Percentiles rank a stretch among this genome's conserved stretches.
These are phyloP conservation scores for Stagonosporopsis chrysanthemi DNA, from an alignment of 2,329 filamentous ascomycete species.

Conservation along the genomic window DNA sequence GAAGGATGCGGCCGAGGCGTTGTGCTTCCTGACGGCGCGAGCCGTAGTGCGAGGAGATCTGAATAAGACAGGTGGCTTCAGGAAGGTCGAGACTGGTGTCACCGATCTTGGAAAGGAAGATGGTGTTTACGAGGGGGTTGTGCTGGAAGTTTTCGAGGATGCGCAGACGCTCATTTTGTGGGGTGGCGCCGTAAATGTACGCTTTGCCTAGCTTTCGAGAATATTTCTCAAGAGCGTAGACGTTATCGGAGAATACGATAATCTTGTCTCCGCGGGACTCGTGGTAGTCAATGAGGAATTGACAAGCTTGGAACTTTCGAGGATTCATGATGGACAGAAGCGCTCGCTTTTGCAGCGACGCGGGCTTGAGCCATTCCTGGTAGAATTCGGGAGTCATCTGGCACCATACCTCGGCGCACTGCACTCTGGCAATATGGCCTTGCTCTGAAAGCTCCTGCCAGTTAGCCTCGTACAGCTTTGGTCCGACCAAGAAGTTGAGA, in stretches of 20 bases:
- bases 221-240: conserved; percentile 88
- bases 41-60: conserved; percentile 97
- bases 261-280: conserved; percentile 95
- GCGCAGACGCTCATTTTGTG: conserved; percentile 81
- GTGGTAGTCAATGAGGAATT: conserved; percentile 98
- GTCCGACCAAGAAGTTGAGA: conserved; percentile 95
- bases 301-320: conserved; percentile 93
- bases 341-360: conserved; percentile 69
- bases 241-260: conserved; percentile 97
- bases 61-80: conserved; percentile 94
- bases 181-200: conserved; percentile 89
- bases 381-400: conserved; percentile 99
- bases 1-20: conserved; percentile 87
- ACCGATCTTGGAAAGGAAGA: conserved; percentile 97
- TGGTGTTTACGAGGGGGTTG: conserved; percentile 86
- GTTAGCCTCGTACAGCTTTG: conserved; percentile 97
- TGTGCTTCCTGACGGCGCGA: conserved; percentile 97
- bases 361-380: conserved; percentile 80
- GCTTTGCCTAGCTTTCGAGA: conserved; percentile 84
- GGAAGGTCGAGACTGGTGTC: conserved; percentile 98
- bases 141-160: conserved; percentile 96
- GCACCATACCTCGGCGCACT: conserved; percentile 99
- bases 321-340: conserved; percentile 97
- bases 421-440: conserved; percentile 94
- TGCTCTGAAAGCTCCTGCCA: conserved; percentile 99